A percentile compares a stretch with the other conserved stretches of the same genome.
Evolutionary conservation across 2,329 filamentous ascomycete genomes (phyloP).

Genomic region (Chaetomium sp.): DNA sequence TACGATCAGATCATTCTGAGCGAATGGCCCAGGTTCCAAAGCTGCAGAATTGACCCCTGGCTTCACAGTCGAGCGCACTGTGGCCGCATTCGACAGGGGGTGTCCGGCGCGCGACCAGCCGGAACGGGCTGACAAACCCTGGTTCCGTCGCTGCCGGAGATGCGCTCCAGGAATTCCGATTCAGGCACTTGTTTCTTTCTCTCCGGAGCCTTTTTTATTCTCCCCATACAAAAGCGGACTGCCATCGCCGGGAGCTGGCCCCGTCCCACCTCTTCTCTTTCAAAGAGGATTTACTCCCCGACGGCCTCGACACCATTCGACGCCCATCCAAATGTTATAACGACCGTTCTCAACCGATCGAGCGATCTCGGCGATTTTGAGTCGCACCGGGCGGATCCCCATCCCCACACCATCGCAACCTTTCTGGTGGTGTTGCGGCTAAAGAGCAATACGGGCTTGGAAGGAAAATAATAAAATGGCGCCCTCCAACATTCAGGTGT

Average conservation of each 20-base stretch:
- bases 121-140: slow-evolving; percentile 15
- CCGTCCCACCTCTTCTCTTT: slow-evolving; percentile 5
- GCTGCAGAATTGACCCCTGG: neutral
- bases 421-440: neutral
- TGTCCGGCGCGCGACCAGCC: neutral
- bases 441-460: neutral
- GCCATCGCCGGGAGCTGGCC: slow-evolving; percentile 20
- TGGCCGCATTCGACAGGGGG: neutral
- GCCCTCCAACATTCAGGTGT: slow-evolving; percentile 42
- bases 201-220: neutral
- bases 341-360: slow-evolving; percentile 3
- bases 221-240: slow-evolving; percentile 4
- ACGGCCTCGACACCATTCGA: neutral
- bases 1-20: neutral
- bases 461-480: slow-evolving; percentile 36
- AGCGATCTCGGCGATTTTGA: slow-evolving; percentile 4
- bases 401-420: neutral
- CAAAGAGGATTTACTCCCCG: neutral
- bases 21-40: neutral
- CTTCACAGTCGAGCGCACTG: neutral
- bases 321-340: slow-evolving; percentile 19
- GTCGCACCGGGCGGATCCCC: neutral
- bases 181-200: slow-evolving; percentile 6
- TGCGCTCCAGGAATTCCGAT: neutral
- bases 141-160: slow-evolving; percentile 16